These are phyloP conservation scores for Mortierella sp. DNA, from an alignment of 371 early-diverging fungal species.

Conservation along the genomic window DNA sequence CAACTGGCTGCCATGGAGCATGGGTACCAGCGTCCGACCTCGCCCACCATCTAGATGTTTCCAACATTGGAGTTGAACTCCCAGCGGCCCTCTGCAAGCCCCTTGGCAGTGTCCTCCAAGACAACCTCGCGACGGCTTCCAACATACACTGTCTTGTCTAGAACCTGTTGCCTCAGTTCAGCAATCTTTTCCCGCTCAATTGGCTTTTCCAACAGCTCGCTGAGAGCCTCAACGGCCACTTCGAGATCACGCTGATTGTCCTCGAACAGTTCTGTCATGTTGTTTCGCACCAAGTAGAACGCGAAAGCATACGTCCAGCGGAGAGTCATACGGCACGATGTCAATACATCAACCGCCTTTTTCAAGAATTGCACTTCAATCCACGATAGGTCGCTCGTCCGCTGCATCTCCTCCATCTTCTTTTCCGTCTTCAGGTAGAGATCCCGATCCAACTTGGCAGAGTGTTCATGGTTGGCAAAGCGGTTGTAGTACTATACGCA, in stretches of 20 bases:
- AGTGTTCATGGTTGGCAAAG: conserved; percentile 96
- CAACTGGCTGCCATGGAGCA: too few species aligned
- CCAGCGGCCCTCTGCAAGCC: conserved; percentile 81
- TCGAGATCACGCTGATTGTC: conserved; percentile 96
- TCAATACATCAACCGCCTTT: conserved; percentile 89
- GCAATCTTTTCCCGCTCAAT: conserved; percentile 78
- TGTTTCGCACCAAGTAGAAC: conserved; percentile 87
- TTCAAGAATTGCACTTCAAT: conserved; percentile 97
- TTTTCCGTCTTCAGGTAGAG: conserved; percentile 88
- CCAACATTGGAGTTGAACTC: conserved; percentile 48
- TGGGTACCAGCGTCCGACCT: too few species aligned
- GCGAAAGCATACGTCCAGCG: conserved; percentile 99
- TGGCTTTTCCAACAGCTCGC: conserved; percentile 87
- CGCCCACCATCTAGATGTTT: conserved; percentile 17
- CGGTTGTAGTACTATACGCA: conserved; percentile 88
- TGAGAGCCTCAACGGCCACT: conserved; percentile 92
- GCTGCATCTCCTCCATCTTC: conserved; percentile 97
- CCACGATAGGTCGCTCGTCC: conserved; percentile 90
- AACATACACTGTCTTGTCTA: conserved; percentile 88
- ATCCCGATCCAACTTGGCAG: conserved; percentile 88
- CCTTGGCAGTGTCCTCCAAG: conserved; percentile 81
- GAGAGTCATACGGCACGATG: conserved; percentile 87
- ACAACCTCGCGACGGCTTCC: conserved; percentile 77
- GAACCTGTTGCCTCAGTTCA: conserved; percentile 76
- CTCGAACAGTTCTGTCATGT: conserved; percentile 93